Conservation (phyloP, 768 basidiomycete species). For the Rubroboletus satanas region DNA sequence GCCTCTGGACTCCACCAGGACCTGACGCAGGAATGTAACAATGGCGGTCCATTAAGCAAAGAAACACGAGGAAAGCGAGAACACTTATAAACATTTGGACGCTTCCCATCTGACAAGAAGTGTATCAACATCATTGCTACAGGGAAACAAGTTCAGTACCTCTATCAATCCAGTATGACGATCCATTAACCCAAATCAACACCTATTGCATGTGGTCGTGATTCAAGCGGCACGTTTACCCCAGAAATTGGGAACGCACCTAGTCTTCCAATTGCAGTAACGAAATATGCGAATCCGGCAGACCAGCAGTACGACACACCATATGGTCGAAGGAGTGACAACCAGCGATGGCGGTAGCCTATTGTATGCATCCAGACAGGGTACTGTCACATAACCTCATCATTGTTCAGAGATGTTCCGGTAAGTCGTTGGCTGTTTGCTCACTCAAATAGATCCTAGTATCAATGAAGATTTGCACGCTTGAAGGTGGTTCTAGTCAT, state of each 20-base stretch:
- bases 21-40: slow-evolving; percentile 10
- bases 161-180: not conserved
- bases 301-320: not conserved
- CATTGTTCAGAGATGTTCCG: not conserved
- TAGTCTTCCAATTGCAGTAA: slow-evolving; percentile 2
- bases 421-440: not conserved
- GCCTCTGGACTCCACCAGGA: slow-evolving; percentile 3
- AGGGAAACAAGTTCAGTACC: not conserved
- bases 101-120: not conserved
- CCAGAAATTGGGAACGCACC: not conserved
- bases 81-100: not conserved
- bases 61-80: not conserved
- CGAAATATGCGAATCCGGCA: not conserved
- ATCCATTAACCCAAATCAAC: slow-evolving; percentile 3
- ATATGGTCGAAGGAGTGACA: slow-evolving; percentile 1
- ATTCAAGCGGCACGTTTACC: not conserved
- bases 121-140: not conserved
- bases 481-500: not conserved
- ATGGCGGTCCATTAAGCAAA: not conserved
- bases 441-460: slow-evolving; percentile 7
- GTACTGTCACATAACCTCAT: slow-evolving; percentile 5
- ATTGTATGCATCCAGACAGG: not conserved
- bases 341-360: not conserved
- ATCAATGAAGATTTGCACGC: slow-evolving; percentile 6
- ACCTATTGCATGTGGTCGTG: not conserved